Evolutionary conservation across 495 filamentous ascomycete genomes (phyloP), one percentile per base, ranked within the genome.

Genomic region (Xylaria flabelliformis): DNA sequence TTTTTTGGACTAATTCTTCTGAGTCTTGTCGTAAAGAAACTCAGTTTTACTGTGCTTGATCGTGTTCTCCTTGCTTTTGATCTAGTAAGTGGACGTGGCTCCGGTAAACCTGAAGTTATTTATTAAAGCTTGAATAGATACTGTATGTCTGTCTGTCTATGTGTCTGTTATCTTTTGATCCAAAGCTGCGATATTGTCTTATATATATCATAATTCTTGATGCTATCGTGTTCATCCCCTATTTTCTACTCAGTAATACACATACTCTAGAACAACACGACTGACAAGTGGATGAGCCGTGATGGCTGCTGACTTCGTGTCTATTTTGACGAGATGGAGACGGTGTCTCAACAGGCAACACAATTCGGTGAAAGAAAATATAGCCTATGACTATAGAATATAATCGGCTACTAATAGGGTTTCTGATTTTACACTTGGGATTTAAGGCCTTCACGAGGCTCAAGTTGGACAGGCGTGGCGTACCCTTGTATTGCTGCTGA

Each of bases 221-320:
- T 65, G 8, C 41, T 12, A 64, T 65, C 21, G 15, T 48, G 7
- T 48, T 7, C 6, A 36, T 6, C 12, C 34, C 21, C 62, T 0
- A 32, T 13, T 19, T 26, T 21, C 21, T 61, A 1, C 26, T 65
- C 17, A 46, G 10, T 50, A 44, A 50, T 34, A 9, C 13, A 1
- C 0, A 15, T 17, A 3, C 6, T 26, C n/a, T 39, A 51, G 29
- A 61, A 32, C 48, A 64, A 39, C 3, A 39, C 4, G 34, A 24
- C 53, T 8, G 12, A 19, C 34, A 26, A 15, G 13, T 50, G 65
- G 64, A 39, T 21, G 10, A 17, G 29, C 32, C 48, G 64, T 67
- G 13, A 55, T 67, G 50, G 21, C 65, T 51, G 65, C 50, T 67
- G 65, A 67, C 65, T 56, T 55, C 48, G 65, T 67, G 32, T 67